phyloP scores from a whole-genome alignment of 768 basidiomycete genomes.

The Cyclocybe aegerita region DNA sequence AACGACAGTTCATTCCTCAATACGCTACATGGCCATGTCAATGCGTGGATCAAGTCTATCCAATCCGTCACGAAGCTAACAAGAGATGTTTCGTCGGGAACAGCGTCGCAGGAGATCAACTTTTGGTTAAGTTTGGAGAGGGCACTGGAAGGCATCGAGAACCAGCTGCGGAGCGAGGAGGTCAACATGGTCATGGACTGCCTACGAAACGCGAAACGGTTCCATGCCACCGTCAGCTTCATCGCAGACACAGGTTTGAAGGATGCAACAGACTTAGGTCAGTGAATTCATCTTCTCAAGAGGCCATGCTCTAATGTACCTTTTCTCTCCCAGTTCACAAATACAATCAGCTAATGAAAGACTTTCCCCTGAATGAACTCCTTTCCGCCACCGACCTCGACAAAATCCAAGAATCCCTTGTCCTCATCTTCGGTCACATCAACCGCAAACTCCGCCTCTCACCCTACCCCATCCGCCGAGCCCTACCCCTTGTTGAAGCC shows the following conservation, averaged over 20 bases:
- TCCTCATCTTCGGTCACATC: constrained; percentile 88
- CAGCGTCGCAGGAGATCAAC: constrained; percentile 98
- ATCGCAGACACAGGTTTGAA: constrained; percentile 97
- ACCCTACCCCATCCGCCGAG: constrained; percentile 94
- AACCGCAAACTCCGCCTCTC: constrained; percentile 95
- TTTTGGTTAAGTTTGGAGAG: constrained; percentile 97
- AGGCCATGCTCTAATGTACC: background rate
- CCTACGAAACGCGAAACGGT: constrained; percentile 92
- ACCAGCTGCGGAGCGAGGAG: constrained; percentile 88
- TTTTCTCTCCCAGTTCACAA: constrained; percentile 71
- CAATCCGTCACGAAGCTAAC: constrained; percentile 96
- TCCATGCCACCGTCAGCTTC: constrained; percentile 96
- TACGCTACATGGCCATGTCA: constrained; percentile 89
- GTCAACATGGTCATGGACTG: constrained; percentile 94
- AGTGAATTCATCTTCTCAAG: constrained; percentile 22
- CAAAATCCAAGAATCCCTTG: constrained; percentile 88
- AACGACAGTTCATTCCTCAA: constrained; percentile 93
- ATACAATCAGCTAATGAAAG: constrained; percentile 98
- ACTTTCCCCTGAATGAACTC: constrained; percentile 96
- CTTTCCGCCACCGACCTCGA: constrained; percentile 95
- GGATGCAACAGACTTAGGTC: constrained; percentile 87
- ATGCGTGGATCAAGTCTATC: constrained; percentile 97
- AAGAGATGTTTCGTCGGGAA: constrained; percentile 90
- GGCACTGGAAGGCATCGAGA: constrained; percentile 90
- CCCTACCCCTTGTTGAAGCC: constrained; percentile 95